Evolutionary conservation across 148 eudicot species (phyloP).

Genomic region (Heliosperma pusillum): DNA sequence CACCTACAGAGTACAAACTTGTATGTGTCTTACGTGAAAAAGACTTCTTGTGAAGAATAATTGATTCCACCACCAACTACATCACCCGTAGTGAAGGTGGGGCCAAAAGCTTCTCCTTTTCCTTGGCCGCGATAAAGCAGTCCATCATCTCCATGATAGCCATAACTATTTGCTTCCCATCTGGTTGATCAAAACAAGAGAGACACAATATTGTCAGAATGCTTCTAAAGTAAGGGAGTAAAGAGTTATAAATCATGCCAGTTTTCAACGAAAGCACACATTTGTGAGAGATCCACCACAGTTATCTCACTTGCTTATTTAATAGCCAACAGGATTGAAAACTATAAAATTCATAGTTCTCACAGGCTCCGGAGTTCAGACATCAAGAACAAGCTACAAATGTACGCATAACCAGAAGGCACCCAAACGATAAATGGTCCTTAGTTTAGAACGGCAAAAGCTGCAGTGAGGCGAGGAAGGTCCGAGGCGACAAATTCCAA

Average conservation of each 20-base stretch:
- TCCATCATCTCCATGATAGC: slow-evolving; percentile 99
- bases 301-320: neutral
- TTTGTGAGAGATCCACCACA: neutral
- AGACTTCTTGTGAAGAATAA: slow-evolving; percentile 76
- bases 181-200: slow-evolving; percentile 31
- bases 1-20: slow-evolving; percentile 15
- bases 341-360: neutral
- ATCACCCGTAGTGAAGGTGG: slow-evolving; percentile 68
- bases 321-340: neutral
- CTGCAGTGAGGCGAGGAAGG: too few relatives aligned
- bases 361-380: neutral
- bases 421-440: neutral
- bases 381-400: neutral
- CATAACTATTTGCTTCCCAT: slow-evolving; percentile 93
- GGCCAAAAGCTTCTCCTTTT: slow-evolving; percentile 83
- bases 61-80: slow-evolving; percentile 91
- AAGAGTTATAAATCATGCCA: neutral
- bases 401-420: neutral
- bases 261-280: neutral
- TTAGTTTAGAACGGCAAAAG: too few relatives aligned
- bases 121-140: slow-evolving; percentile 79
- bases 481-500: too few relatives aligned
- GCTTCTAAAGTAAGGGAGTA: neutral
- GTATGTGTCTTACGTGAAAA: slow-evolving; percentile 76
- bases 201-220: neutral